Base-by-base conservation (phyloP, 163 green algal species). In the Chlamydomonas reinhardtii region DNA sequence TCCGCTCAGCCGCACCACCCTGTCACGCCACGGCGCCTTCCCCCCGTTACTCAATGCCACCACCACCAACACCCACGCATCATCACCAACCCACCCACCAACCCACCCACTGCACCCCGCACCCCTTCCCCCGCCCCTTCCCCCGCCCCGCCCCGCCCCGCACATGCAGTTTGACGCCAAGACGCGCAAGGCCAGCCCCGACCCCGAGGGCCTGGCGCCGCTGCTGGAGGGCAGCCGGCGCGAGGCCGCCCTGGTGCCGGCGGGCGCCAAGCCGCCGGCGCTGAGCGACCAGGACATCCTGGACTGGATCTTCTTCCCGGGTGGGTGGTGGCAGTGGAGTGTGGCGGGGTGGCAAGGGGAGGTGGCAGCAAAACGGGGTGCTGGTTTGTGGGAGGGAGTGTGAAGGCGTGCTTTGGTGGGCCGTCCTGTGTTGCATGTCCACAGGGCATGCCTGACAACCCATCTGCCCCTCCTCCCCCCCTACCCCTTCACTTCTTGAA, bases 301-400 rank as follows among this genome's bases (percentile, higher is more conserved):
- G 31, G 97, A 99, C 92, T 98, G 99, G 90, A 97, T 99, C 82
- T 98, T 99, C 92, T 99, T 99, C 94, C 97, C 97, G 6, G 97
- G 98, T 37, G 93, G 64, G 74, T 14, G 22, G 15, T 34, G 5
- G 39, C 39, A 14, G 39, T 48, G 39, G 39, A 14, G 39, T 48
- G 39, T 48, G 39, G 68, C 0, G 68, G 31, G 31, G 31, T 0
- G n/a, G 31, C 11, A 34, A 25, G 62, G 15, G 25, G 27, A 34
- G 25, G 62, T 32, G 62, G 25, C 4, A 25, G 62, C 14, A 20
- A 19, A 56, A 20, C 11, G 48, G 5, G 39, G 39, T 48, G 39
- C 39, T 48, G 39, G 29, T 35, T 25, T 19, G 27, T 0, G 5
- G 29, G 70, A 32, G 2, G 70, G 24, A 48, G 37, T 9, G 2